phyloP scores from a whole-genome alignment of 202 grass and related monocot species.

The Carex arenaria region DNA sequence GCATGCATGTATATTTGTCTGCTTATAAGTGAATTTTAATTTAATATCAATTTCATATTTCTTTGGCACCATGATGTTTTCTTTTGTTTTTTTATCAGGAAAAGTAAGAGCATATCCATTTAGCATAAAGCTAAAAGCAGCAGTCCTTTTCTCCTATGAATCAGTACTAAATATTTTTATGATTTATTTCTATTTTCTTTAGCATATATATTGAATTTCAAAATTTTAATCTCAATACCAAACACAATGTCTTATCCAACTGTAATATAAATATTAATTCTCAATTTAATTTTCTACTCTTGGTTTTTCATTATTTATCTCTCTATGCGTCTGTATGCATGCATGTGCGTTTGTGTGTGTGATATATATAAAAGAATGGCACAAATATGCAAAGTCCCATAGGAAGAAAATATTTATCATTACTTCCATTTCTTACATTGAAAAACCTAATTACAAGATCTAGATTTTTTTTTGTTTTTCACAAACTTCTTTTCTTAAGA shows the following conservation, averaged over 20 bases:
- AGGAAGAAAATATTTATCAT: slow-evolving; percentile 15
- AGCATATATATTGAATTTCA: no score
- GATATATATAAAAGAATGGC: neutral
- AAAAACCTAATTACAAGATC: slow-evolving; percentile 23
- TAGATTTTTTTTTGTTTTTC: neutral
- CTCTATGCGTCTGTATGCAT: no score
- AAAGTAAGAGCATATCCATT: neutral
- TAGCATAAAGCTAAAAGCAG: neutral
- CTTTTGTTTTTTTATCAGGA: neutral
- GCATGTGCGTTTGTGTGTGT: no score
- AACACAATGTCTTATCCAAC: no score
- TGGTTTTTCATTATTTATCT: no score
- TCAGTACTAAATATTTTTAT: no score
- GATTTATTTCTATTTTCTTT: no score
- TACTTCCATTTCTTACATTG: slow-evolving; percentile 24
- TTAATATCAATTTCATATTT: neutral
- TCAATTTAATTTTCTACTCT: no score
- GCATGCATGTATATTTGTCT: neutral
- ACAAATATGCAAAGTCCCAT: neutral
- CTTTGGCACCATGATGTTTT: neutral
- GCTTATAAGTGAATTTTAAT: neutral
- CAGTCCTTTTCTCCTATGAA: neutral
- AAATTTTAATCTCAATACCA: no score
- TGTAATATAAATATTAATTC: no score
- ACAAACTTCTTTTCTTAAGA: slow-evolving; percentile 12